phyloP scores from a whole-genome alignment of 2,329 filamentous ascomycete genomes.

The Sporothrix mexicana region DNA sequence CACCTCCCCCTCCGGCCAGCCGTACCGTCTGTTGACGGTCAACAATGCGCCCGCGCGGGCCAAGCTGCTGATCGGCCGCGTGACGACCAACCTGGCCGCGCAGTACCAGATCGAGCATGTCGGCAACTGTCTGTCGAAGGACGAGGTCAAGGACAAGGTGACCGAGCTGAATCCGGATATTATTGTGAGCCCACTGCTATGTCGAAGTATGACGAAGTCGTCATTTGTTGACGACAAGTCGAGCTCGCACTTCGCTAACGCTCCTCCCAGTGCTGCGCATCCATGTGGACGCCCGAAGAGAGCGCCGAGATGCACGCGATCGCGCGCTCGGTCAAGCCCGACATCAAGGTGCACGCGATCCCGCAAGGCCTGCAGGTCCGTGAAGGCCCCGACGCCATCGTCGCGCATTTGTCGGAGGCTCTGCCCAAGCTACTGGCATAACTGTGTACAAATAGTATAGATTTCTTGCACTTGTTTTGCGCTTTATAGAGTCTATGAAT shows the following conservation, averaged over 20 bases:
- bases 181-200: constrained; percentile 39
- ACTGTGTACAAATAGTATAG: neutral
- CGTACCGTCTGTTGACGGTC: constrained; percentile 69
- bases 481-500: neutral
- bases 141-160: constrained; percentile 49
- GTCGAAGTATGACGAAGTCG: too few relatives aligned
- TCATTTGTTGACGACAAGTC: too few relatives aligned
- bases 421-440: constrained; percentile 44
- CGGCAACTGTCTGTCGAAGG: constrained; percentile 65
- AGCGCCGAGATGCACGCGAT: constrained; percentile 52
- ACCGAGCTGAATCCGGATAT: constrained; percentile 42
- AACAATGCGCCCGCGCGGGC: constrained; percentile 71
- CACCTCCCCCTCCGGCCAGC: constrained; percentile 39
- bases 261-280: constrained; percentile 61
- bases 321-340: constrained; percentile 52
- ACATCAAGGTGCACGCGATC: constrained; percentile 58
- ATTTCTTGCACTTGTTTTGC: neutral
- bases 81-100: constrained; percentile 67
- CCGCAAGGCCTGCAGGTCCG: constrained; percentile 61
- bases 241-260: neutral
- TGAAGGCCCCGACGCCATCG: constrained; percentile 60
- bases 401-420: constrained; percentile 56
- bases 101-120: constrained; percentile 67
- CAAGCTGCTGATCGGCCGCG: constrained; percentile 64
- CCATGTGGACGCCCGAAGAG: constrained; percentile 57